Percentiles rank a stretch among this genome's conserved stretches.
Evolutionary conservation across 441 rosid species (phyloP).

Genomic region (Manihot esculenta): DNA sequence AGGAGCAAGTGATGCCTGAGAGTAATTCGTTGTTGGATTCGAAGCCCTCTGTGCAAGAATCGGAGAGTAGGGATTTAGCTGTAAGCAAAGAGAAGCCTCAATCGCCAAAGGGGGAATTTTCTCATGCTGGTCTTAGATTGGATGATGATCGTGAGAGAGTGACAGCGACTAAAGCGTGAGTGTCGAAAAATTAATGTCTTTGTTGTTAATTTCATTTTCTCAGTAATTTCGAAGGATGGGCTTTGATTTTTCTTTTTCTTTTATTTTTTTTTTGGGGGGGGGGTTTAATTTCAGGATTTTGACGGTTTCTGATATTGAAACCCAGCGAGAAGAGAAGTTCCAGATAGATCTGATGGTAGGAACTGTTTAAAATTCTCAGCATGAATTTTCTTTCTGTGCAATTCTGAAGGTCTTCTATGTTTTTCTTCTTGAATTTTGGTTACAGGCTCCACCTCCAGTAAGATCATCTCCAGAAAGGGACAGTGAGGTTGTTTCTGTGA

Average conservation of each 20-base stretch:
- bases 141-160: constrained; percentile 49
- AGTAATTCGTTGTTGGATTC: constrained; percentile 33
- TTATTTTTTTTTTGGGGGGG: not conserved
- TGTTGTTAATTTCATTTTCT: not conserved
- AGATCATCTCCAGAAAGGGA: constrained; percentile 87
- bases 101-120: constrained; percentile 60
- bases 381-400: no score
- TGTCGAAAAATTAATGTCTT: not conserved
- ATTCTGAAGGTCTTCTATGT: not conserved
- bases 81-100: constrained; percentile 51
- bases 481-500: constrained; percentile 57
- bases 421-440: constrained; percentile 14
- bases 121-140: constrained; percentile 42
- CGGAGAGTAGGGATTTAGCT: constrained; percentile 41
- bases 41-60: constrained; percentile 40
- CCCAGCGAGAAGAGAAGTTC: constrained; percentile 63
- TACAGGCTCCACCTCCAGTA: constrained; percentile 83
- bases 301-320: constrained; percentile 39
- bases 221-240: not conserved
- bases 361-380: constrained; percentile 3
- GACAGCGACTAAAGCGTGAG: constrained; percentile 56
- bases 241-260: not conserved
- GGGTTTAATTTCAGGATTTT: constrained; percentile 46
- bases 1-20: constrained; percentile 41
- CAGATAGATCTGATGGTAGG: constrained; percentile 99